phyloP scores from a whole-genome alignment of 257 asterid genomes.

The Solanum verrucosum region DNA sequence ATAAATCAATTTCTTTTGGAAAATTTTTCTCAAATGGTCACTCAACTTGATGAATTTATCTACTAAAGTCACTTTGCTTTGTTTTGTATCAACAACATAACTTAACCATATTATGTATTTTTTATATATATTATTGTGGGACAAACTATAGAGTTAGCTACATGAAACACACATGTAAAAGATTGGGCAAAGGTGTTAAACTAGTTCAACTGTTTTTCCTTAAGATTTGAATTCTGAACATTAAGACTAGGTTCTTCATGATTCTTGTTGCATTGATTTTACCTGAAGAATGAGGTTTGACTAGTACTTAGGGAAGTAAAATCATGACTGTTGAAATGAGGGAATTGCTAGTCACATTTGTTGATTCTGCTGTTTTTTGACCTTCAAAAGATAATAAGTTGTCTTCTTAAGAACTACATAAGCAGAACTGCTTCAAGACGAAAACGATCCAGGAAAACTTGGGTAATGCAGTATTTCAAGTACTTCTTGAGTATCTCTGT shows the following conservation, averaged over 20 bases:
- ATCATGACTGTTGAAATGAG: not conserved
- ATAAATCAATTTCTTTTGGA: not conserved
- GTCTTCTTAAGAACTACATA: constrained; percentile 20
- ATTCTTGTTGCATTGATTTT: not conserved
- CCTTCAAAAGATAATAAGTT: constrained; percentile 14
- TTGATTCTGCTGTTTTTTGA: not conserved
- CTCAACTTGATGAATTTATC: not conserved
- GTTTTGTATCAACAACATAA: not conserved
- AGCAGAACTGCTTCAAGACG: constrained; percentile 38
- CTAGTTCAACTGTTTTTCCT: not conserved
- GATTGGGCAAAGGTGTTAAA: not conserved
- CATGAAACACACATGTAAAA: not conserved
- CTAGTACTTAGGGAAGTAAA: not conserved
- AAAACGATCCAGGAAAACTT: constrained; percentile 47
- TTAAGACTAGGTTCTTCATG: not conserved
- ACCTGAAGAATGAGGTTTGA: not conserved
- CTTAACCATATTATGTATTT: not conserved
- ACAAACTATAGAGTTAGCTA: not conserved
- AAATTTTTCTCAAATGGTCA: not conserved
- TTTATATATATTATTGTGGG: not conserved
- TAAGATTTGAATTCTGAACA: not conserved
- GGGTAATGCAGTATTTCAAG: constrained; percentile 47
- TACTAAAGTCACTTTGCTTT: not conserved
- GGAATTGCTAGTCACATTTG: not conserved
- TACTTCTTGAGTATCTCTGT: constrained; percentile 39